These are phyloP conservation scores for Globisporangium rhizosaccharum DNA, from an alignment of 352 stramenopile genomes.

Conservation along the genomic window DNA sequence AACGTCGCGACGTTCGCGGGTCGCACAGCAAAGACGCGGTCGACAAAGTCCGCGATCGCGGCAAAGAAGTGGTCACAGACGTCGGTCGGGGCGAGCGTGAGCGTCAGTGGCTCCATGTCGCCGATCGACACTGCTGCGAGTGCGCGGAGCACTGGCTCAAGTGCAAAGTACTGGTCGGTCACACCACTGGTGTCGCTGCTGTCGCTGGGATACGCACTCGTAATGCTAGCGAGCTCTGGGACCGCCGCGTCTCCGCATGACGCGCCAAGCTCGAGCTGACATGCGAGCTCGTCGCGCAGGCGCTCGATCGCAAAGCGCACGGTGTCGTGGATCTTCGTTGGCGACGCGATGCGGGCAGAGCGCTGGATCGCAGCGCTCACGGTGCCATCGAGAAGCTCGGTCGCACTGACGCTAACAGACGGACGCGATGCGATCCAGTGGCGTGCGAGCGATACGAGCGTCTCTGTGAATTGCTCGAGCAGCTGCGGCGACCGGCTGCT, in stretches of 20 bases:
- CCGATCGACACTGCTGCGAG: slow-evolving; percentile 26
- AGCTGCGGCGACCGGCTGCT: background rate
- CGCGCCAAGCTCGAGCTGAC: slow-evolving; percentile 7
- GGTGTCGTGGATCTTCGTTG: background rate
- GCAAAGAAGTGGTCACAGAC: slow-evolving; percentile 56
- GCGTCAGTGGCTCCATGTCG: slow-evolving; percentile 5
- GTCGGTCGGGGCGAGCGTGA: slow-evolving; percentile 18
- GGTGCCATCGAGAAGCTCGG: slow-evolving; percentile 36
- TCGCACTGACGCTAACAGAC: slow-evolving; percentile 22
- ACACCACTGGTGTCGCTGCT: too few species aligned
- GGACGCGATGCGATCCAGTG: slow-evolving; percentile 7
- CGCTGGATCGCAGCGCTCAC: slow-evolving; percentile 29
- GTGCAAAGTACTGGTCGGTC: slow-evolving; percentile 21
- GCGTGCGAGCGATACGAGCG: slow-evolving; percentile 17
- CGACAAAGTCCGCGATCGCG: slow-evolving; percentile 47
- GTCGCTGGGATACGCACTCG: slow-evolving; percentile 6
- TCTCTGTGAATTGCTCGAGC: slow-evolving; percentile 12
- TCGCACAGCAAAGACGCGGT: slow-evolving; percentile 35
- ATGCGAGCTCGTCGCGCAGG: background rate
- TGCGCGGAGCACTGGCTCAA: slow-evolving; percentile 21
- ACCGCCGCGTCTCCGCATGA: slow-evolving; percentile 7
- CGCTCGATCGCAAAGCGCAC: background rate
- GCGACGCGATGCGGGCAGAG: slow-evolving; percentile 18
- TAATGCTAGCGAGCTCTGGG: slow-evolving; percentile 40
- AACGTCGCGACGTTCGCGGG: slow-evolving; percentile 31